phyloP scores from a whole-genome alignment of 768 basidiomycete genomes.

The Agaricus bisporus region DNA sequence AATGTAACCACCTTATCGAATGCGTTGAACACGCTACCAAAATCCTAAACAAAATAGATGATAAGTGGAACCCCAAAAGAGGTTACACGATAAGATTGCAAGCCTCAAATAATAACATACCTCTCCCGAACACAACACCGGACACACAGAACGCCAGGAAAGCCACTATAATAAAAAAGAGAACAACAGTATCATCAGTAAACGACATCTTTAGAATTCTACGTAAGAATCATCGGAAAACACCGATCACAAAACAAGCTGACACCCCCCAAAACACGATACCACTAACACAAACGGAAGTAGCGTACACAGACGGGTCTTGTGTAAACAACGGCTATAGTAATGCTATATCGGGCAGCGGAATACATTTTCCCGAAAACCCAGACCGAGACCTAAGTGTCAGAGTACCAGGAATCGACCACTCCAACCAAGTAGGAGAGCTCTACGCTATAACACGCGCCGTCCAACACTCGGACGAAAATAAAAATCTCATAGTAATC shows the following conservation, averaged over 20 bases:
- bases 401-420: not conserved
- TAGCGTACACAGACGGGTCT: conserved; percentile 11
- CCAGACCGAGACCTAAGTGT: not conserved
- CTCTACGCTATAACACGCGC: not conserved
- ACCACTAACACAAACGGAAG: not conserved
- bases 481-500: not conserved
- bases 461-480: not conserved
- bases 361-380: not conserved
- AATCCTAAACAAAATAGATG: conserved; percentile 13
- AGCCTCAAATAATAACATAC: too few species aligned
- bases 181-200: too few species aligned
- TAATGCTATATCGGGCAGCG: conserved; percentile 1
- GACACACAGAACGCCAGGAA: not conserved
- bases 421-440: not conserved
- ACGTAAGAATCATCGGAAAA: not conserved
- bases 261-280: not conserved
- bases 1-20: conserved; percentile 15
- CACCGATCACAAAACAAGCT: too few species aligned
- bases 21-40: conserved; percentile 12
- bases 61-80: conserved; percentile 21
- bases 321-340: conserved; percentile 5
- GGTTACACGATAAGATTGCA: too few species aligned
- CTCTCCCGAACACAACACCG: not conserved
- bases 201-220: not conserved
- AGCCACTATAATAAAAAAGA: not conserved